A percentile compares a stretch with the other conserved stretches of the same genome.
These are phyloP conservation scores for Melanogaster broomeanus DNA, from an alignment of 768 basidiomycete genomes.

Conservation along the genomic window DNA sequence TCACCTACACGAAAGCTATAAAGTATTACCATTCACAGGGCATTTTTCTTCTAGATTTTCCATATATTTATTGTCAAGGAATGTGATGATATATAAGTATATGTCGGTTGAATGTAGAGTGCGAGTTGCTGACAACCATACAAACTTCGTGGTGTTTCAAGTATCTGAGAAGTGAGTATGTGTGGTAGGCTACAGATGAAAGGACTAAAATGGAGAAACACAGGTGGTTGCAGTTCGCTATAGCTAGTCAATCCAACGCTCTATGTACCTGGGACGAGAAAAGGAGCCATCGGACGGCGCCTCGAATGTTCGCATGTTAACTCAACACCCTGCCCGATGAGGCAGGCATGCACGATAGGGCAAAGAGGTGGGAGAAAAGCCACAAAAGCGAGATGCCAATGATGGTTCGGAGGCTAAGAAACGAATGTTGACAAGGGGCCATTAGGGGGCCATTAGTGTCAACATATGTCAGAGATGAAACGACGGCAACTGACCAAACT, in stretches of 20 bases:
- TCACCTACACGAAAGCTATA: background rate
- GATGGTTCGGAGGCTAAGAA: slow-evolving; percentile 77
- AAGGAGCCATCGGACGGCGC: slow-evolving; percentile 46
- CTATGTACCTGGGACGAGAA: no score
- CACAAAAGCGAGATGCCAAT: slow-evolving; percentile 90
- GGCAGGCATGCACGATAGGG: slow-evolving; percentile 83
- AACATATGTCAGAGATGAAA: background rate
- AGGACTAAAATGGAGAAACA: background rate
- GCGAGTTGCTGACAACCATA: background rate
- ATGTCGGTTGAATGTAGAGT: background rate
- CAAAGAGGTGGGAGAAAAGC: slow-evolving; percentile 73
- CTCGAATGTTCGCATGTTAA: slow-evolving; percentile 84
- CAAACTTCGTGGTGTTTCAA: background rate
- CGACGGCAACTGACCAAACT: slow-evolving; percentile 70
- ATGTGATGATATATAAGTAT: background rate
- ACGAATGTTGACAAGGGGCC: no score
- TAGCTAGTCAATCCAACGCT: background rate
- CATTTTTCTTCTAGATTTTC: background rate
- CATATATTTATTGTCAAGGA: background rate
- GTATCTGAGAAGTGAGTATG: background rate
- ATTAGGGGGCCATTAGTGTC: no score
- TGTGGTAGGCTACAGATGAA: background rate
- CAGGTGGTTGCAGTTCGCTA: background rate
- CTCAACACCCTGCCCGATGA: slow-evolving; percentile 95
- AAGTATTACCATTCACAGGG: background rate